phyloP scores from a whole-genome alignment of 2,329 filamentous ascomycete species.

The Cercospora beticola region DNA sequence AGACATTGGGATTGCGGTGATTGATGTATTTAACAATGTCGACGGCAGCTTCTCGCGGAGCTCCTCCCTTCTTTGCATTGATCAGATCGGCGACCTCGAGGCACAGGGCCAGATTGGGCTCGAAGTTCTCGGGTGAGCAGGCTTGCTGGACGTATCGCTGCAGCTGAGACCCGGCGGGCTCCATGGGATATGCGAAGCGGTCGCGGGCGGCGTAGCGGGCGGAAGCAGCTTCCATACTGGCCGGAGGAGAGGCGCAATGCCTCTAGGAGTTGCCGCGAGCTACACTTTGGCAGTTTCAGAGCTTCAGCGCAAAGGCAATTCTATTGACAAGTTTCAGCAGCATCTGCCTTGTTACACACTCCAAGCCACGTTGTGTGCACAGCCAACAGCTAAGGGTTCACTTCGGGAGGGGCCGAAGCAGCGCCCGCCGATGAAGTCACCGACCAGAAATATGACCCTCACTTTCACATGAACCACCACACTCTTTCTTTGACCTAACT shows the following conservation, averaged over 20 bases:
- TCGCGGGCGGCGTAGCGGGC: constrained; percentile 93
- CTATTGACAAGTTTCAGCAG: neutral
- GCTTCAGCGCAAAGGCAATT: neutral
- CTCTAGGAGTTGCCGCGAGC: neutral
- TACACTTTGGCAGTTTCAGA: constrained; percentile 1
- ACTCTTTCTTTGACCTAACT: neutral
- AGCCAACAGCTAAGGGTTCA: neutral
- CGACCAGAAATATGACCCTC: neutral
- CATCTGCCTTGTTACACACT: neutral
- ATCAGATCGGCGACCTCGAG: constrained; percentile 96
- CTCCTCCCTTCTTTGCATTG: constrained; percentile 94
- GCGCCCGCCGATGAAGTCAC: constrained; percentile 1
- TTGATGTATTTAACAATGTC: constrained; percentile 94
- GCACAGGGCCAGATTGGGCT: constrained; percentile 93
- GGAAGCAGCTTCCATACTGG: constrained; percentile 81
- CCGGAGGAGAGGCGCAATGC: constrained; percentile 6
- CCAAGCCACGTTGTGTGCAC: constrained; percentile 6
- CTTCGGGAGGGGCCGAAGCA: neutral
- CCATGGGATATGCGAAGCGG: constrained; percentile 81
- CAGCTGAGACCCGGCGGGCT: constrained; percentile 77
- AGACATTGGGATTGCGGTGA: constrained; percentile 93
- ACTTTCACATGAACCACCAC: neutral
- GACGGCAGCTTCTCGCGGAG: constrained; percentile 90
- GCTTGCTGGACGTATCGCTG: constrained; percentile 95
- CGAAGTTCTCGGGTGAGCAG: constrained; percentile 95